These are phyloP conservation scores for Botrytis galanthina DNA, from an alignment of 2,329 filamentous ascomycete genomes.

Conservation along the genomic window DNA sequence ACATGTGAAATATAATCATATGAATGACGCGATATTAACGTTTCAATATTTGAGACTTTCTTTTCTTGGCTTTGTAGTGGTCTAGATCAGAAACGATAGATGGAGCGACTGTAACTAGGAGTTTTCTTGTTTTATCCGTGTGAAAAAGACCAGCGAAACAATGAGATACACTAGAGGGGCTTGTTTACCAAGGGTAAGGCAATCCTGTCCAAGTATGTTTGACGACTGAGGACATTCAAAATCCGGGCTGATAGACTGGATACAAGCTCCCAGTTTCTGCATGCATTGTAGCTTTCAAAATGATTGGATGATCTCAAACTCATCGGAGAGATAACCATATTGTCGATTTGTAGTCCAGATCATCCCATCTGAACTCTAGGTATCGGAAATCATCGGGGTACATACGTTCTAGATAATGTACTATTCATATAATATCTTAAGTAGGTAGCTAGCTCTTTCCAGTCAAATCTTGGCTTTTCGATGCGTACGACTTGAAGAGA, in stretches of 20 bases:
- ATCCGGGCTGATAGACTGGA: not conserved
- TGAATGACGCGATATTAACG: not conserved
- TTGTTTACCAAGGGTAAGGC: not conserved
- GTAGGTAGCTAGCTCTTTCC: not conserved
- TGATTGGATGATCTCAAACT: not conserved
- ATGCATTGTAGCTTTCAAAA: not conserved
- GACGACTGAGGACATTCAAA: not conserved
- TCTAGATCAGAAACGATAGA: not conserved
- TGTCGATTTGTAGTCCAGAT: not conserved
- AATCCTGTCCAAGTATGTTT: not conserved
- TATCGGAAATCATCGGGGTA: not conserved
- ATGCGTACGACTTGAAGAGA: not conserved
- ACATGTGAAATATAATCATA: not conserved
- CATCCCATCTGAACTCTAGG: not conserved
- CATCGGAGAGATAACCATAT: not conserved
- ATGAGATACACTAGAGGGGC: not conserved
- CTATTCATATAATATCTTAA: no score
- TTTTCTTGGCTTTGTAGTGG: not conserved
- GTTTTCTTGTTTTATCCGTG: not conserved
- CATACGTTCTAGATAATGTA: not conserved
- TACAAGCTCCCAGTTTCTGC: not conserved
- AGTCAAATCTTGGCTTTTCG: not conserved
- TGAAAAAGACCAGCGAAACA: not conserved
- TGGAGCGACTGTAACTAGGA: not conserved
- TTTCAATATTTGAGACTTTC: not conserved